These are phyloP conservation scores for Salvia sclarea DNA, from an alignment of 305 asterid genomes.

Conservation along the genomic window DNA sequence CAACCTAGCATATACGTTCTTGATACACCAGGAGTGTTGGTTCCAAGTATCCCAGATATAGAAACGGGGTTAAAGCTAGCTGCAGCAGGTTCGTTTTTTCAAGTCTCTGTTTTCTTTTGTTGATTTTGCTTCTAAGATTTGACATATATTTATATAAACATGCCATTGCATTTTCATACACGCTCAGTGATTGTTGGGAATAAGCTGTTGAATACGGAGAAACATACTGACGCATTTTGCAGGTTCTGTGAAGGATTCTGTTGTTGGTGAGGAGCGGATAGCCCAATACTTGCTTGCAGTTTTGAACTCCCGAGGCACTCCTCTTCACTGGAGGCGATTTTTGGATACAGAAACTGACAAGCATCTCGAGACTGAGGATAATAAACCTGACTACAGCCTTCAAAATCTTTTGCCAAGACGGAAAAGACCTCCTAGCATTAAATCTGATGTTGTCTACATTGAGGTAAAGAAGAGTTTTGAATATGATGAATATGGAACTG, in stretches of 20 bases:
- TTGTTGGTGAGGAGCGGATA: constrained; percentile 93
- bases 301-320: constrained; percentile 79
- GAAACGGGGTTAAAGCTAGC: constrained; percentile 95
- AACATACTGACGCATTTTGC: constrained; percentile 27
- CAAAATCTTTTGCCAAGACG: constrained; percentile 55
- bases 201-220: no score
- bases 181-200: neutral
- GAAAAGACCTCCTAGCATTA: constrained; percentile 44
- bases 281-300: constrained; percentile 85
- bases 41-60: constrained; percentile 80
- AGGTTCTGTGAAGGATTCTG: constrained; percentile 96
- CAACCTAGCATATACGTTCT: constrained; percentile 89
- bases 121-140: neutral
- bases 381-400: constrained; percentile 53
- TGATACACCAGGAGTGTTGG: constrained; percentile 96
- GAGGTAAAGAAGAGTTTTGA: constrained; percentile 50
- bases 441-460: constrained; percentile 57
- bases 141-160: neutral
- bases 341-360: constrained; percentile 39
- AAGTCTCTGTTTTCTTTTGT: neutral
- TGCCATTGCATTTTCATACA: neutral
- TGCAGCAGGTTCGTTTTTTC: constrained; percentile 64
- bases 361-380: constrained; percentile 38
- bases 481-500: neutral
- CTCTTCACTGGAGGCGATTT: constrained; percentile 82